Evolutionary conservation across 805 yeast species (phyloP), one percentile per base, ranked within the genome.

Genomic region (Metschnikowia lochheadii): DNA sequence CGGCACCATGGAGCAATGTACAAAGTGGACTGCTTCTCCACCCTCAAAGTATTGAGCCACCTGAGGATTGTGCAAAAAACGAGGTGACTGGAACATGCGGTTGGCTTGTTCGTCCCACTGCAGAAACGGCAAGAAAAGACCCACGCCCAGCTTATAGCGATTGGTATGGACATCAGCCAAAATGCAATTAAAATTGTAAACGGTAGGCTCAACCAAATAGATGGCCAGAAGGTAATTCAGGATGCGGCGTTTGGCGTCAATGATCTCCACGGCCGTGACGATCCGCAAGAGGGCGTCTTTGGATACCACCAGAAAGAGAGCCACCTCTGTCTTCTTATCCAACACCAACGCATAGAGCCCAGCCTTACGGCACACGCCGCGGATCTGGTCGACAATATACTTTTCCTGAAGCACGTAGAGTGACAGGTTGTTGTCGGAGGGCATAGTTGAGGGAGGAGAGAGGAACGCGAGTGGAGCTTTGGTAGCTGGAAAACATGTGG

Each of bases 91-190:
- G 48, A 58, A 63, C 49, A 61, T 58, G 32, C 55, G 57, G 29
- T 49, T 49, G 40, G 60, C 51, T 44, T 61, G 58, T 47, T 60
- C 61, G 35, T 66, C 71, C 56, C 63, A 55, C 48, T 53, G 56
- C 53, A 51, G 52, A 32, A 54, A 84, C 0, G 96, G 91, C 11
- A 87, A 68, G 58, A 92, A 83, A 52, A 87, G 77, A 5, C 89
- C 77, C 63, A 87, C 84, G 1, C 91, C 91, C 39, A 76, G 78
- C 49, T 81, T 81, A 68, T 91, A 94, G 50, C 95, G 78, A n/a
- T 79, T 72, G 1, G 92, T 86, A 18, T 74, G 71, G 8, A 80
- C 77, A 66, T 94, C 99, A 0, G 91, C 83, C 44, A 82, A 67
- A 18, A 94, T 75, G 67, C 98, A 91, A 50, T 84, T 85, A 51